Evolutionary conservation across 2,329 filamentous ascomycete genomes (phyloP).

Genomic region (Ustulina deusta): DNA sequence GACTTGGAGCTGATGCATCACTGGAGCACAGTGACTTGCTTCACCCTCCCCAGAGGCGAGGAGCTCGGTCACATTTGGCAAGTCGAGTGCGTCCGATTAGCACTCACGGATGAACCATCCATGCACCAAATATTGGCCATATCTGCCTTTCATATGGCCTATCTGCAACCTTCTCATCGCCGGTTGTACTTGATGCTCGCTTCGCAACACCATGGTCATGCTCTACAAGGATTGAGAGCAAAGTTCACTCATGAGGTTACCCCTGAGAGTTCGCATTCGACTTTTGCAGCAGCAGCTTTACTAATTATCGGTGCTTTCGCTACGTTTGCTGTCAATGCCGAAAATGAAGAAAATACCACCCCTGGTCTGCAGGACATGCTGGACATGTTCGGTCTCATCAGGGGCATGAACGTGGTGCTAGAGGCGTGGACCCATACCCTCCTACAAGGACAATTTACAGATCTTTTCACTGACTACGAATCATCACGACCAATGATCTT

Average conservation of each 20-base stretch:
- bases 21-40: conserved; percentile 23
- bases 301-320: conserved; percentile 20
- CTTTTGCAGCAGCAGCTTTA: conserved; percentile 16
- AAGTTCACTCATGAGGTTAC: conserved; percentile 22
- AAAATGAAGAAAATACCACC: not conserved
- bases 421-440: conserved; percentile 12
- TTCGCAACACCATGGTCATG: conserved; percentile 16
- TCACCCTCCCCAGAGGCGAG: conserved; percentile 20
- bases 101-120: conserved; percentile 18
- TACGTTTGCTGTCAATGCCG: conserved; percentile 4
- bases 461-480: conserved; percentile 9
- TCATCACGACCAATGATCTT: conserved; percentile 22
- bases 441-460: conserved; percentile 4
- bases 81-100: conserved; percentile 19
- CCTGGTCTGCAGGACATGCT: conserved; percentile 21
- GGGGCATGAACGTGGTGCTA: conserved; percentile 14
- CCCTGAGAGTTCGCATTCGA: conserved; percentile 21
- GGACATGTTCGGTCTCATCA: conserved; percentile 23
- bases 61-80: conserved; percentile 24
- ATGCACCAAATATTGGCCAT: conserved; percentile 28
- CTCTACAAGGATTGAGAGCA: conserved; percentile 18
- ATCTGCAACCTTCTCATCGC: conserved; percentile 18
- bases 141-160: conserved; percentile 23
- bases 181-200: conserved; percentile 10
- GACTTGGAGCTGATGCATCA: conserved; percentile 25